Base-by-base conservation (phyloP, 2,329 filamentous ascomycete genomes). In the Thermomyces lanuginosus region DNA sequence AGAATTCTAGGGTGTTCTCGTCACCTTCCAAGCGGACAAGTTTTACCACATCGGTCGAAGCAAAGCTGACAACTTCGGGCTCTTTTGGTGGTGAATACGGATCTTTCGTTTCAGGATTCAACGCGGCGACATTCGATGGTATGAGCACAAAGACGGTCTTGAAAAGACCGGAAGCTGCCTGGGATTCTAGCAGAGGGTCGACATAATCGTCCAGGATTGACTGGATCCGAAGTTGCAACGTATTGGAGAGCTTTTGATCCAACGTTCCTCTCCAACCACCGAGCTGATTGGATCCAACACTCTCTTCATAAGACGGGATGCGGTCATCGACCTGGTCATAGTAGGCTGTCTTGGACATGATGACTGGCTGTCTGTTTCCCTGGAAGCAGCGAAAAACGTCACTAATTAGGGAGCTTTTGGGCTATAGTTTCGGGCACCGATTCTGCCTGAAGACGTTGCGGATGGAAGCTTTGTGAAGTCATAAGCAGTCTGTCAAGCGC, bases 141-240 rank as follows among this genome's bases (percentile, higher is more conserved):
- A 63, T 40, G 8, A 63, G 43, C 16, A 60, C 46, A 31, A 61
- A 51, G 8, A 48, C 56, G 8, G 55, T 56, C 32, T 52, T 52
- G 9, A 54, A 51, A 20, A 61, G 50, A 15, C 56, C 58, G 16
- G 51, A 49, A 7, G 46, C 38, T 20, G 51, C 51, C 34, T 55
- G 53, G 8, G 46, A 33, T 28, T 49, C 38, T 24, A 63, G 40
- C 10, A 56, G 38, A 1, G 60, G 58, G 16, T 55, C 48, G 30
- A 63, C 50, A 33, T 55, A 43, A 2, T 35, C 43, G 16, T 46
- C 39, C 16, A 61, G 46, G 9, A 60, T 41, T 16, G 46, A 35
- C 13, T 45, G 38, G 27, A 63, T 51, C 27, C 57, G 52, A 17
- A 47, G 43, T 4, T 49, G 46, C 26, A 58, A 55, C 12, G 51